A percentile compares a stretch with the other conserved stretches of the same genome.
phyloP scores from a whole-genome alignment of 1,284 basidiomycete species.

The Takashimella koratensis region DNA sequence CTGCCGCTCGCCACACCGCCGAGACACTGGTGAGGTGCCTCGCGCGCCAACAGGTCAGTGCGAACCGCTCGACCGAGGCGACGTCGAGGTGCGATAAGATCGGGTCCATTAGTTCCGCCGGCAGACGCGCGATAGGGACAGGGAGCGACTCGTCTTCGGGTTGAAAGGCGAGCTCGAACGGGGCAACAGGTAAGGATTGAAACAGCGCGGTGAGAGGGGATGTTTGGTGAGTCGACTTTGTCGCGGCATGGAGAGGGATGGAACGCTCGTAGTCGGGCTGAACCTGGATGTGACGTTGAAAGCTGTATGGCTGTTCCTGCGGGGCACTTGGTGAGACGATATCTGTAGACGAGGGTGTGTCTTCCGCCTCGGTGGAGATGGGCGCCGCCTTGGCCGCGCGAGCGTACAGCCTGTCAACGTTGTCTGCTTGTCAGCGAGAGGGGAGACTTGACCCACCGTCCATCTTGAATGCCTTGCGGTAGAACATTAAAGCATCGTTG shows the following conservation, averaged over 20 bases:
- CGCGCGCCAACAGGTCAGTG: conserved; percentile 64
- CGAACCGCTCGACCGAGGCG: conserved; percentile 71
- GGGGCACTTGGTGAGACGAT: conserved; percentile 34
- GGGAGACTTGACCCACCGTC: conserved; percentile 48
- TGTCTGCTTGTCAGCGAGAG: conserved; percentile 15
- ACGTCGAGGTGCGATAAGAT: conserved; percentile 60
- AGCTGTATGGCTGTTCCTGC: conserved; percentile 35
- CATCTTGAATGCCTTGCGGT: conserved; percentile 72
- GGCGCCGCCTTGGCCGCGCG: conserved; percentile 4
- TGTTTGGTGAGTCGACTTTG: neutral
- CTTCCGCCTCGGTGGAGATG: conserved; percentile 3
- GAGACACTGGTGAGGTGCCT: conserved; percentile 64
- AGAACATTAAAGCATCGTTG: conserved; percentile 68
- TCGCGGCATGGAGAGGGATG: neutral
- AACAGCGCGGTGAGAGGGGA: conserved; percentile 10
- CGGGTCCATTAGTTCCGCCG: conserved; percentile 68
- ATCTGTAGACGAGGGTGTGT: conserved; percentile 29
- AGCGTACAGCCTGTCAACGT: conserved; percentile 37
- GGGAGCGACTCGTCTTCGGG: conserved; percentile 64
- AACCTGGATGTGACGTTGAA: conserved; percentile 43
- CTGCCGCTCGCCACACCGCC: conserved; percentile 59
- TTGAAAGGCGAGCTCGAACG: conserved; percentile 56
- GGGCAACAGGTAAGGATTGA: conserved; percentile 6
- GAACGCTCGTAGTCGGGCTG: conserved; percentile 40
- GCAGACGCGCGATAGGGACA: conserved; percentile 59